Percentiles rank a stretch among this genome's conserved stretches.
phyloP scores from a whole-genome alignment of 1,284 basidiomycete genomes.

The Austroboletus niveus region DNA sequence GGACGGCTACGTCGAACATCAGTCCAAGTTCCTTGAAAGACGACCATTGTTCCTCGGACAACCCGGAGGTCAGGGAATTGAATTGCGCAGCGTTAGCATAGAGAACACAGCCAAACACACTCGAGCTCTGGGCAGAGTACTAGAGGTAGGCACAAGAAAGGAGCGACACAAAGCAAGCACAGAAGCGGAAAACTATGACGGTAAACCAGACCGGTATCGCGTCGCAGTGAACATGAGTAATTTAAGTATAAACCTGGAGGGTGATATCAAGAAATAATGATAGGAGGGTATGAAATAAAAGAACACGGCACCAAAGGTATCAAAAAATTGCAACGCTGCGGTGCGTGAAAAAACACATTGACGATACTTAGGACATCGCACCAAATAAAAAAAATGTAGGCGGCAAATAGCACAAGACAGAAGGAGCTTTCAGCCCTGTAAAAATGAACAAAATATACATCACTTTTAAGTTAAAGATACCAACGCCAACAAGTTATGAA shows the following conservation, averaged over 20 bases:
- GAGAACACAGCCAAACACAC: conserved; percentile 4
- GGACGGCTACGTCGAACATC: too few relatives aligned
- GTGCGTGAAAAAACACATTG: neutral
- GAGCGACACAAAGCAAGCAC: neutral
- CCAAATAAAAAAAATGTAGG: conserved; percentile 1
- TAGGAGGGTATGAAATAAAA: conserved; percentile 20
- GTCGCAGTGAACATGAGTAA: neutral
- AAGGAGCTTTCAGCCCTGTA: neutral
- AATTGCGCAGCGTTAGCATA: too few relatives aligned
- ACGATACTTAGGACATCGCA: conserved; percentile 1
- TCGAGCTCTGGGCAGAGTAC: conserved; percentile 19
- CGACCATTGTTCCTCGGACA: too few relatives aligned
- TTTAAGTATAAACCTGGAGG: neutral
- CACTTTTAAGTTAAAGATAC: conserved; percentile 5
- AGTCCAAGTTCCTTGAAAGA: too few relatives aligned
- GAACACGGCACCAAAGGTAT: conserved; percentile 19
- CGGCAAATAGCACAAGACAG: neutral
- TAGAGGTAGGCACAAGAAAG: neutral
- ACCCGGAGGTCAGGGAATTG: too few relatives aligned
- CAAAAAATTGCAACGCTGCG: conserved; percentile 13
- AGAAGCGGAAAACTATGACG: neutral
- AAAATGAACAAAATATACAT: conserved; percentile 18
- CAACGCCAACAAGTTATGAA: conserved; percentile 1
- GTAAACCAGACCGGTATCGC: neutral
- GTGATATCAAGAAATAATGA: neutral